These are phyloP conservation scores for Acacia pycnantha DNA, from an alignment of 331 rosid genomes.

Conservation along the genomic window DNA sequence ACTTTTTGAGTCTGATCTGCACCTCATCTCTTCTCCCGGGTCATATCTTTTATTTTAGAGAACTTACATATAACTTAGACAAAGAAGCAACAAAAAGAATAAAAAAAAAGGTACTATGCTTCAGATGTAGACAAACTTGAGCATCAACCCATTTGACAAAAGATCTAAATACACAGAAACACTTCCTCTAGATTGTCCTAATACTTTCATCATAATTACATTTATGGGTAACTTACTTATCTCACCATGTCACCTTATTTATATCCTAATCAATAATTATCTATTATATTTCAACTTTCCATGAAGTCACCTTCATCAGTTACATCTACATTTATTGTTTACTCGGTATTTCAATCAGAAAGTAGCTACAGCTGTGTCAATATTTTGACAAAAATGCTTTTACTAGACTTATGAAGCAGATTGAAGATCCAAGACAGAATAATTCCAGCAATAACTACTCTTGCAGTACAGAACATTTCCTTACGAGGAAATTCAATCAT, in stretches of 20 bases:
- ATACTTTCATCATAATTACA: not conserved
- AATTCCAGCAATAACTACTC: not conserved
- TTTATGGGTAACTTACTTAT: conserved; percentile 2
- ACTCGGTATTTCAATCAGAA: not conserved
- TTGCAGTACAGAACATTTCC: not conserved
- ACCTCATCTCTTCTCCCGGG: not conserved
- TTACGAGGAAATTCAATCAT: not conserved
- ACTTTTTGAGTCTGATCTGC: not conserved
- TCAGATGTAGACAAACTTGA: not conserved
- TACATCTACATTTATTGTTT: not conserved
- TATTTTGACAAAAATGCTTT: not conserved
- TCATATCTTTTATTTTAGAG: not conserved
- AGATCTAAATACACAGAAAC: conserved; percentile 7
- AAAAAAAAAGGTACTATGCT: not conserved
- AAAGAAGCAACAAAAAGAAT: conserved; percentile 6
- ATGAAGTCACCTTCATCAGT: not conserved
- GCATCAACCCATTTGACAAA: conserved; percentile 2
- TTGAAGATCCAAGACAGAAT: not conserved
- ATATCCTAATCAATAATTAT: not conserved
- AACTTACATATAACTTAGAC: not conserved
- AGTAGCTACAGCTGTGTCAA: not conserved
- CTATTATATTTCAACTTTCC: not conserved
- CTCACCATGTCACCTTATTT: conserved; percentile 1
- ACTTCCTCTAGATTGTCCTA: not conserved
- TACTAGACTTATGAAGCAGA: not conserved